A percentile compares a stretch with the other conserved stretches of the same genome.
phyloP scores from a whole-genome alignment of 768 basidiomycete species.

The Suillus discolor region DNA sequence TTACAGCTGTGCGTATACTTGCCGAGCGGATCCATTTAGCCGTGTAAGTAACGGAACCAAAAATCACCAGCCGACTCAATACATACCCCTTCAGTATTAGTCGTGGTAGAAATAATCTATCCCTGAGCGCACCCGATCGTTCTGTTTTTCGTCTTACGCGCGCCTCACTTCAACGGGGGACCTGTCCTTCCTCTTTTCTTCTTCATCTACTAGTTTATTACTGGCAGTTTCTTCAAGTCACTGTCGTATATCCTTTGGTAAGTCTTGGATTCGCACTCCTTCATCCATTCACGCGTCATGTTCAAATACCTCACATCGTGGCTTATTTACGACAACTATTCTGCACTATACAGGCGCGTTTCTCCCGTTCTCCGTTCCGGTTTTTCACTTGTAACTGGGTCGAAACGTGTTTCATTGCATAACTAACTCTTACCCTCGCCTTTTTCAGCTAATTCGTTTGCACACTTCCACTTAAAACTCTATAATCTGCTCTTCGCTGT shows the following conservation, averaged over 20 bases:
- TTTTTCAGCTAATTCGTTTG: conserved; percentile 40
- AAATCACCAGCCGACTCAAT: conserved; percentile 35
- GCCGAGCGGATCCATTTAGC: conserved; percentile 32
- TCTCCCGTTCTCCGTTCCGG: conserved; percentile 35
- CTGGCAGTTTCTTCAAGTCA: conserved; percentile 12
- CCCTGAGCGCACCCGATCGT: conserved; percentile 28
- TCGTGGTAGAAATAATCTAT: conserved; percentile 33
- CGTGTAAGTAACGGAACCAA: conserved; percentile 29
- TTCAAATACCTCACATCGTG: conserved; percentile 32
- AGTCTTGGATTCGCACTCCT: conserved; percentile 16
- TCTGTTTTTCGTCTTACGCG: conserved; percentile 33
- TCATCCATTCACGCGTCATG: conserved; percentile 31
- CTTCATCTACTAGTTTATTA: conserved; percentile 21
- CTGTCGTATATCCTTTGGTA: conserved; percentile 32
- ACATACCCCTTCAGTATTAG: conserved; percentile 36
- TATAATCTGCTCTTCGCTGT: conserved; percentile 33
- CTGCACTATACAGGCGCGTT: conserved; percentile 28
- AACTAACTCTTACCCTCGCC: conserved; percentile 25
- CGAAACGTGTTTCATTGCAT: conserved; percentile 25
- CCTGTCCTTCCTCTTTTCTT: conserved; percentile 21
- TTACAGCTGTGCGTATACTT: conserved; percentile 16
- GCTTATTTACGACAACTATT: conserved; percentile 32
- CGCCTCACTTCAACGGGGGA: conserved; percentile 19
- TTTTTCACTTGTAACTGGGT: conserved; percentile 17
- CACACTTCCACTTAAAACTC: conserved; percentile 28